A percentile compares a stretch with the other conserved stretches of the same genome.
phyloP scores from a whole-genome alignment of 495 filamentous ascomycete genomes.

The Aspergillus saccharolyticus region DNA sequence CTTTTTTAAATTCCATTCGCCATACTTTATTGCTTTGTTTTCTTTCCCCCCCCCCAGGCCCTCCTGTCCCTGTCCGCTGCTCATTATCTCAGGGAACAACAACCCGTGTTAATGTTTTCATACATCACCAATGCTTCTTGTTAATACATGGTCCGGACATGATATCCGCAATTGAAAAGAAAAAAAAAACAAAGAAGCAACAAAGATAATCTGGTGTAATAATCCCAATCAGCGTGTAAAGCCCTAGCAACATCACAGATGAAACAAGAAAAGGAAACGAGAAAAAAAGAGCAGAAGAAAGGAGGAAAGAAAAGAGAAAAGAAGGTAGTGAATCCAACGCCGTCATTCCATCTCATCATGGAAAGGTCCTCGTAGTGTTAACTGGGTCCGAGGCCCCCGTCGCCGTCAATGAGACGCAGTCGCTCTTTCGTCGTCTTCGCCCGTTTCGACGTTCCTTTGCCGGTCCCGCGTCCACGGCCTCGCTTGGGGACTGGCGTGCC shows the following conservation, averaged over 20 bases:
- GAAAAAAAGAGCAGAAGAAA: conserved; percentile 2
- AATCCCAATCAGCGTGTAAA: conserved; percentile 9
- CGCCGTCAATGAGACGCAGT: conserved; percentile 80
- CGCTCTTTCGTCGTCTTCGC: conserved; percentile 89
- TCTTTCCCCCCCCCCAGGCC: too few species aligned
- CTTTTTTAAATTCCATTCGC: not conserved
- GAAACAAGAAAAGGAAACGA: conserved; percentile 13
- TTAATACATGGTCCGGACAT: conserved; percentile 24
- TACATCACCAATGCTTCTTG: conserved; percentile 5
- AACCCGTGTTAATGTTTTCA: not conserved
- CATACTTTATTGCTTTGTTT: not conserved
- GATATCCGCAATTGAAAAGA: conserved; percentile 7
- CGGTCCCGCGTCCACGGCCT: conserved; percentile 41
- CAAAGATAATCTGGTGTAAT: not conserved
- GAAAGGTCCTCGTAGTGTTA: conserved; percentile 19
- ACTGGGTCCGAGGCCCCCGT: conserved; percentile 40
- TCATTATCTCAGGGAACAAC: not conserved
- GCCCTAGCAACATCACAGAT: not conserved
- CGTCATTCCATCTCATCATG: conserved; percentile 23
- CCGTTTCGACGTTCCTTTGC: conserved; percentile 64
- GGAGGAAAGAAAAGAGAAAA: conserved; percentile 1
- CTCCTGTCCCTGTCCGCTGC: not conserved
- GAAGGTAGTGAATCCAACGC: conserved; percentile 24
- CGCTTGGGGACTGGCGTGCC: conserved; percentile 50
- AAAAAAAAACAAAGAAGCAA: conserved; percentile 9